A percentile compares a stretch with the other conserved stretches of the same genome.
Conservation (phyloP, 192 early-diverging fungal species). For the Linderina pennispora region DNA sequence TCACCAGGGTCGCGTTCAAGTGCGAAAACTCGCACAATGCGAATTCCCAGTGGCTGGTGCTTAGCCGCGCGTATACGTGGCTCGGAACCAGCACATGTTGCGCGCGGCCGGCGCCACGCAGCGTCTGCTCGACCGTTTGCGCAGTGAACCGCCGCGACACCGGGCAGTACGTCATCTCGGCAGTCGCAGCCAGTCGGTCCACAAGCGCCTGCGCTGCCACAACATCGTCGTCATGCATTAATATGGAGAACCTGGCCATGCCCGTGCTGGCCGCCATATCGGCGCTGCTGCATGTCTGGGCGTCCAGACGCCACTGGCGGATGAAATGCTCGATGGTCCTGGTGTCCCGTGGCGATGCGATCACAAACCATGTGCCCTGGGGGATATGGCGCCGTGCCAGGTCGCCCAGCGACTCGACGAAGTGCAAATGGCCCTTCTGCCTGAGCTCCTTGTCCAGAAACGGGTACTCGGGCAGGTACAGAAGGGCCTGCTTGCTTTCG, state of each 20-base stretch:
- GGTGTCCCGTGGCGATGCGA: conserved; percentile 29
- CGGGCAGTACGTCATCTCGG: conserved; percentile 30
- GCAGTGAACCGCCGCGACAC: conserved; percentile 25
- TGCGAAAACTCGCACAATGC: conserved; percentile 29
- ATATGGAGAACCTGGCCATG: conserved; percentile 20
- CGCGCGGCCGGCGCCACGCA: conserved; percentile 17
- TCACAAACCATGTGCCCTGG: conserved; percentile 42
- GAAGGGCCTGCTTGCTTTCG: conserved; percentile 52
- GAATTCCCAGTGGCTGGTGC: conserved; percentile 16
- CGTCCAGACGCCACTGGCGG: conserved; percentile 34
- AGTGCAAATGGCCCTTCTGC: conserved; percentile 41
- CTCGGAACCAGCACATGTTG: conserved; percentile 45
- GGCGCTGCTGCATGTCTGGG: conserved; percentile 23
- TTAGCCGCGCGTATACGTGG: conserved; percentile 21
- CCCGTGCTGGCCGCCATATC: conserved; percentile 35
- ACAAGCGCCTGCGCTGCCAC: conserved; percentile 30
- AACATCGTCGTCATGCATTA: conserved; percentile 40
- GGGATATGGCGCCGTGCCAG: conserved; percentile 24
- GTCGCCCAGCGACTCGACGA: conserved; percentile 27
- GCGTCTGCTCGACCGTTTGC: conserved; percentile 28
- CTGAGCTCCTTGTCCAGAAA: conserved; percentile 46
- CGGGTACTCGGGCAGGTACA: conserved; percentile 60
- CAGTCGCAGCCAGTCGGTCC: conserved; percentile 13
- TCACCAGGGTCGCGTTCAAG: conserved; percentile 34
- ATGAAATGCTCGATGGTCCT: conserved; percentile 30